Percentiles rank a stretch among this genome's conserved stretches.
Evolutionary conservation across 352 stramenopile genomes (phyloP).

Genomic region (Lagenidium giganteum): DNA sequence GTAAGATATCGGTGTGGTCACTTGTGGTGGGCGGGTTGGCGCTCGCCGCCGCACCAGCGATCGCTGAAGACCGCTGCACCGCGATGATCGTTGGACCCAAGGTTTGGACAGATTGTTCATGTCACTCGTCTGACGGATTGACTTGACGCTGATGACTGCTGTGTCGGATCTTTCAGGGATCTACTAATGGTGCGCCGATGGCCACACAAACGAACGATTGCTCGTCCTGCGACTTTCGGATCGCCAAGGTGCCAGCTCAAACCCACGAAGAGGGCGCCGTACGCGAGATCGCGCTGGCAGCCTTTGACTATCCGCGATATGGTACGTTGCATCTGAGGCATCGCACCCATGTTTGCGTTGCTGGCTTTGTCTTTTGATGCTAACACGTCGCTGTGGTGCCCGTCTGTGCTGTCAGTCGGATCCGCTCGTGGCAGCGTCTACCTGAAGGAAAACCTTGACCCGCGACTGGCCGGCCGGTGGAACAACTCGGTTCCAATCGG

Average conservation of each 20-base stretch:
- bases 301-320: conserved; percentile 72
- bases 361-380: too few species aligned
- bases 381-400: too few species aligned
- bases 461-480: conserved; percentile 67
- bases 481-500: conserved; percentile 49
- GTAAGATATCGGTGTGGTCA: too few species aligned
- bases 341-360: too few species aligned
- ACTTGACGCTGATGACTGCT: conserved; percentile 4
- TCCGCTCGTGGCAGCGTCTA: conserved; percentile 54
- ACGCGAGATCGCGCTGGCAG: conserved; percentile 55
- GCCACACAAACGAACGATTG: conserved; percentile 84
- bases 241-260: conserved; percentile 68
- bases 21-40: too few species aligned
- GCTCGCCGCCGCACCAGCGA: conserved; percentile 11
- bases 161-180: conserved; percentile 28
- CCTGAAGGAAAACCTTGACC: conserved; percentile 57
- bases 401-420: conserved; percentile 32
- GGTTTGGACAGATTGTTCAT: conserved; percentile 16
- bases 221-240: conserved; percentile 77
- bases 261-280: conserved; percentile 28
- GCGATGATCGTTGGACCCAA: conserved; percentile 77
- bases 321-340: conserved; percentile 20
- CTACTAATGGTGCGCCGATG: conserved; percentile 60
- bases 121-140: background rate
- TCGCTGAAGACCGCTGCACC: conserved; percentile 63